Evolutionary conservation across 2,329 filamentous ascomycete genomes (phyloP).

Genomic region (Herpotrichia juniperi): DNA sequence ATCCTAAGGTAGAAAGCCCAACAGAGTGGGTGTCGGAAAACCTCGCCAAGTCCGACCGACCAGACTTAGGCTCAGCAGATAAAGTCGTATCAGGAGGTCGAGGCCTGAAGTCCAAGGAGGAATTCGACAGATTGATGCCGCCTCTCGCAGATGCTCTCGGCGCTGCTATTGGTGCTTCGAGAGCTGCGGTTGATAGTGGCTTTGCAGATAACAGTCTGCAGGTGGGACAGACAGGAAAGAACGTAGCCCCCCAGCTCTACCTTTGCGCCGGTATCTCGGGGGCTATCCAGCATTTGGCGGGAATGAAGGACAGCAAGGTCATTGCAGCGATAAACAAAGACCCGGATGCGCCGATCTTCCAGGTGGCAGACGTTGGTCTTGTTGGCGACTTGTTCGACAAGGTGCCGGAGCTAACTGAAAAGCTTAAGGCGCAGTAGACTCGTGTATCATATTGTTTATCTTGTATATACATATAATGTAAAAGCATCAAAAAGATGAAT

Average conservation of each 20-base stretch:
- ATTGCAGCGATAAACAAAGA: constrained; percentile 99
- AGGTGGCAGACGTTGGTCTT: constrained; percentile 93
- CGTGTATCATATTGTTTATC: neutral
- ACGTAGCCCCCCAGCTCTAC: constrained; percentile 94
- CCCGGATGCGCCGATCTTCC: constrained; percentile 94
- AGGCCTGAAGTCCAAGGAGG: constrained; percentile 96
- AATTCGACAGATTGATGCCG: constrained; percentile 91
- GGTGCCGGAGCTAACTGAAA: constrained; percentile 94
- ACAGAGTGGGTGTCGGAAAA: constrained; percentile 95
- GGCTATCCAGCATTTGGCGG: constrained; percentile 96
- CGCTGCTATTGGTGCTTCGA: constrained; percentile 93
- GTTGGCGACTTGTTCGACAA: constrained; percentile 96
- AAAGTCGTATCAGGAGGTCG: constrained; percentile 93
- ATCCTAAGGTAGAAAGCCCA: constrained; percentile 75
- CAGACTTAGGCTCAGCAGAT: constrained; percentile 87
- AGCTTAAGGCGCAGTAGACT: constrained; percentile 67
- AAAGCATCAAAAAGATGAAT: too few species aligned
- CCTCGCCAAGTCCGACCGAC: constrained; percentile 89
- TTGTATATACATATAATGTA: constrained; percentile 21
- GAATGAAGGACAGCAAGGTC: constrained; percentile 99
- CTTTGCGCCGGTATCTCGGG: constrained; percentile 95
- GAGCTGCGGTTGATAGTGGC: constrained; percentile 94
- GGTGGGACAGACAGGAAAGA: constrained; percentile 98
- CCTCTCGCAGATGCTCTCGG: constrained; percentile 91
- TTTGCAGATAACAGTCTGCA: constrained; percentile 99